A percentile compares a stretch with the other conserved stretches of the same genome.
Evolutionary conservation across 345 rosid genomes (phyloP).

Genomic region (Eutrema japonicum): DNA sequence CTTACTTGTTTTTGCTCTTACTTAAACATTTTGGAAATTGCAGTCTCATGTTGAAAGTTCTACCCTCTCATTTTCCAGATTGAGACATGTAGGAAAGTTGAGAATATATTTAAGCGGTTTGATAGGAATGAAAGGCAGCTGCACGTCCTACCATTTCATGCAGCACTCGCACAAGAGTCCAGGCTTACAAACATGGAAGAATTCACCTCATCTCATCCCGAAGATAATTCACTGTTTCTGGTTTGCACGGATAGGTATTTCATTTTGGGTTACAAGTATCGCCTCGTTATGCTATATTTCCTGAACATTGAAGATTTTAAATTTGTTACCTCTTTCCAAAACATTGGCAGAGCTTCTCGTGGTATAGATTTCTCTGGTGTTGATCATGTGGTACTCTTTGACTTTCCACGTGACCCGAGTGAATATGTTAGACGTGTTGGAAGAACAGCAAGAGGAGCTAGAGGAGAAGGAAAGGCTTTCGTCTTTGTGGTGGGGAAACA

Average conservation of each 20-base stretch:
- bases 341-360: slow-evolving; percentile 74
- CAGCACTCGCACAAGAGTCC: slow-evolving; percentile 75
- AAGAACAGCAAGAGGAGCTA: slow-evolving; percentile 93
- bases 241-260: slow-evolving; percentile 86
- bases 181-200: slow-evolving; percentile 79
- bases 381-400: slow-evolving; percentile 83
- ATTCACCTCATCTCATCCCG: slow-evolving; percentile 54
- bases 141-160: slow-evolving; percentile 79
- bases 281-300: background rate
- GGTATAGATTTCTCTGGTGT: slow-evolving; percentile 86
- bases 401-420: slow-evolving; percentile 91
- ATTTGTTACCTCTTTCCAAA: background rate
- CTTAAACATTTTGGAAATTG: background rate
- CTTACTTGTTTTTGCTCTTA: background rate
- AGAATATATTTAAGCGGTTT: slow-evolving; percentile 74
- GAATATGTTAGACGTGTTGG: slow-evolving; percentile 95
- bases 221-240: slow-evolving; percentile 60
- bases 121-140: slow-evolving; percentile 64
- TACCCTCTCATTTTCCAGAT: slow-evolving; percentile 52
- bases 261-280: background rate
- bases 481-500: slow-evolving; percentile 90
- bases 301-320: slow-evolving; percentile 2
- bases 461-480: slow-evolving; percentile 87
- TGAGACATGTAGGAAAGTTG: slow-evolving; percentile 96
- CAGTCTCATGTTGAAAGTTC: slow-evolving; percentile 3